Base-by-base conservation (phyloP, 1,284 basidiomycete species). In the Erythrobasidium hasegawianum region DNA sequence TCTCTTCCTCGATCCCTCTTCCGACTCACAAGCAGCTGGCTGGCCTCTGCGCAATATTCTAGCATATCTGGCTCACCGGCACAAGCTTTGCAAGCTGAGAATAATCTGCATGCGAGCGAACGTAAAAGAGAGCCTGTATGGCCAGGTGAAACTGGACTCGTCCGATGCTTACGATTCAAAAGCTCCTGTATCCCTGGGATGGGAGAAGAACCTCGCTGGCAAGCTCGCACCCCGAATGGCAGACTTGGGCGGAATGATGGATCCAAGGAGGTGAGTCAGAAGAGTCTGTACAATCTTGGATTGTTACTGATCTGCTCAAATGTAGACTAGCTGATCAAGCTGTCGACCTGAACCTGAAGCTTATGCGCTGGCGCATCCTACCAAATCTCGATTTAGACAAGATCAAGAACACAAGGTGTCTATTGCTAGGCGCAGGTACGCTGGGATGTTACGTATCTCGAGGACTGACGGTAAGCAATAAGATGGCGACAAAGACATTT, bases 351-450 rank as follows among this genome's bases (percentile, higher is more conserved):
- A 98, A 98, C 75, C 81, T 98, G 59, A 97, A 97, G 77, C 83
- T 99, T 24, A 97, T 99, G 95, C 84, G 92, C 29, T 98, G 95
- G 95, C 84, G 95, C 9, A 93, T 98, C 70, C 81, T 98, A 52
- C 95, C 96, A 1, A 80, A 84, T 0, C 84, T 99, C 52, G 83
- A 97, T 70, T 82, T 98, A 7, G 93, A 96, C 58, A 89, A 86
- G 77, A 84, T 99, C 26, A 85, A 90, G 1, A 76, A 77, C 0
- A 92, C 91, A 0, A 84, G 81, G 57, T 96, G 90, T 76, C 80
- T 98, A 1, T 80, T 97, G 1, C 84, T 98, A 0, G 96, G 95
- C 2, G 93, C 95, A 0, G 95, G 96, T 0, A 98, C 96, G 0
- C 81, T 98, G 13, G 96, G 96, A 0, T 98, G 96, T 77, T 97